These are phyloP conservation scores for Calonectria leucothoes DNA, from an alignment of 2,329 filamentous ascomycete genomes.

Conservation along the genomic window DNA sequence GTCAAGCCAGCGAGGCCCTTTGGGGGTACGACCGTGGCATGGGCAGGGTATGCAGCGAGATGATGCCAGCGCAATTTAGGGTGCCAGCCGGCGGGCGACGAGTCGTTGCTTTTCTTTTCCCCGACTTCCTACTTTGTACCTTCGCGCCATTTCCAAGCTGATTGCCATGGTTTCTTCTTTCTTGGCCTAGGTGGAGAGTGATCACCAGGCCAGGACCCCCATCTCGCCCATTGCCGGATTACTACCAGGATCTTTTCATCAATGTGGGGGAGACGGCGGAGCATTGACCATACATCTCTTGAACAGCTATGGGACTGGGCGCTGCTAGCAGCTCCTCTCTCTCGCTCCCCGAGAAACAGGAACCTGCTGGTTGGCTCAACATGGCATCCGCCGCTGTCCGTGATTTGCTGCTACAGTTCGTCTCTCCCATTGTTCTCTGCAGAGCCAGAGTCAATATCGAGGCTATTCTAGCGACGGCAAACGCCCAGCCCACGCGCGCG, in stretches of 20 bases:
- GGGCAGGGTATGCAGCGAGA: constrained; percentile 13
- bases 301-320: neutral
- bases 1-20: constrained; percentile 16
- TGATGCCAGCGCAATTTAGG: constrained; percentile 11
- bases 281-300: neutral
- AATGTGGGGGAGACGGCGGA: constrained; percentile 9
- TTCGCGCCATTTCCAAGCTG: constrained; percentile 2
- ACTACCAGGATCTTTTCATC: constrained; percentile 1
- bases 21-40: neutral
- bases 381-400: neutral
- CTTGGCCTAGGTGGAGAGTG: constrained; percentile 12
- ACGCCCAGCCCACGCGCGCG: neutral
- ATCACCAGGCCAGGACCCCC: constrained; percentile 10
- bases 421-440: neutral
- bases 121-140: neutral
- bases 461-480: neutral
- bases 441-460: constrained; percentile 2
- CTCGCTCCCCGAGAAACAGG: constrained; percentile 2
- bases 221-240: constrained; percentile 13
- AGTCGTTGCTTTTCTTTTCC: constrained; percentile 1
- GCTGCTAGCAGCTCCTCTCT: neutral
- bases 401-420: neutral
- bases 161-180: constrained; percentile 12
- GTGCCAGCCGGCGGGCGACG: constrained; percentile 1
- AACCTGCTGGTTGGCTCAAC: constrained; percentile 7